A percentile compares a stretch with the other conserved stretches of the same genome.
These are phyloP conservation scores for Sisymbrium altissimum DNA, from an alignment of 345 rosid genomes.

Conservation along the genomic window DNA sequence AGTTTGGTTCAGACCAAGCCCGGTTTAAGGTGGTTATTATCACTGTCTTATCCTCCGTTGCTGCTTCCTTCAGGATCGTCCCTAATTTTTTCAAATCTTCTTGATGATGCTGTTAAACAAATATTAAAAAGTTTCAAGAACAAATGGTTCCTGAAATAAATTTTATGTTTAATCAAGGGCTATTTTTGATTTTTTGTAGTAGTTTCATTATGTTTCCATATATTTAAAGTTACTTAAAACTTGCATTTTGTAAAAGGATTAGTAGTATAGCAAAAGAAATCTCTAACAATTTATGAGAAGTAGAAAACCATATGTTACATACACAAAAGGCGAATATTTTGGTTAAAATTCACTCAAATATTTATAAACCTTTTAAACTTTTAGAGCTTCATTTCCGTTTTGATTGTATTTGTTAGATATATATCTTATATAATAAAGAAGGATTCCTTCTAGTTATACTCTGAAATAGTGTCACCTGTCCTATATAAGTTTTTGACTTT, in stretches of 20 bases:
- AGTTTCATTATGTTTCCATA: neutral
- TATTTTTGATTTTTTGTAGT: too few relatives aligned
- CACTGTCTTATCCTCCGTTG: constrained; percentile 44
- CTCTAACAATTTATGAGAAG: neutral
- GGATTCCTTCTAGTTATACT: too few relatives aligned
- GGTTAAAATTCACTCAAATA: neutral
- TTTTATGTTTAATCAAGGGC: neutral
- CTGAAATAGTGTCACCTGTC: too few relatives aligned
- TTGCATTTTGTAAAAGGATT: neutral
- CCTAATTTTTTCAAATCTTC: constrained; percentile 9
- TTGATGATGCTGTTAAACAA: constrained; percentile 5
- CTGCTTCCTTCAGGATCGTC: constrained; percentile 12
- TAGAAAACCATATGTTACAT: too few relatives aligned
- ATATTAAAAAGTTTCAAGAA: neutral
- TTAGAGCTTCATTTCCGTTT: too few relatives aligned
- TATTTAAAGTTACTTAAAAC: neutral
- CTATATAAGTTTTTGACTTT: too few relatives aligned
- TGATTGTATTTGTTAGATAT: too few relatives aligned
- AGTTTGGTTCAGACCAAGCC: constrained; percentile 58
- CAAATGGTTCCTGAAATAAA: neutral
- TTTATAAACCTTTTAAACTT: neutral
- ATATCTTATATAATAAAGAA: too few relatives aligned
- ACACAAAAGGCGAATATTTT: too few relatives aligned
- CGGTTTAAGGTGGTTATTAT: constrained; percentile 55
- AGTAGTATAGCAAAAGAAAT: neutral